A percentile compares a stretch with the other conserved stretches of the same genome.
phyloP scores from a whole-genome alignment of 225 moss, liverwort and hornwort genomes.

The Pseudisothecium myosuroides region DNA sequence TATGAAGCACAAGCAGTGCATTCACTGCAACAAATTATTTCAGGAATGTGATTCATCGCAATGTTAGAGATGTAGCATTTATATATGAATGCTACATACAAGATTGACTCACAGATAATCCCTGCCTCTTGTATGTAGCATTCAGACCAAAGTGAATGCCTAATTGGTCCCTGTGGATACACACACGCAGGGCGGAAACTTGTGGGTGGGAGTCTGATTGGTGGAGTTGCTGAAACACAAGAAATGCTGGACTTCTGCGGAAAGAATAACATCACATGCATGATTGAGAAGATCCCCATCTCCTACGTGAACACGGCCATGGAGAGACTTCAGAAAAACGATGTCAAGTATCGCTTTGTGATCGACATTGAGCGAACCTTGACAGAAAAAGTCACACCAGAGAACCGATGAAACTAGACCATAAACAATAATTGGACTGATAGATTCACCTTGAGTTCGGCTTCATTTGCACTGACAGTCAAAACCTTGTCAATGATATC shows the following conservation, averaged over 20 bases:
- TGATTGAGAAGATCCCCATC: constrained; percentile 41
- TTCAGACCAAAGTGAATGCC: too few relatives aligned
- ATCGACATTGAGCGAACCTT: constrained; percentile 13
- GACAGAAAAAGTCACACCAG: background rate
- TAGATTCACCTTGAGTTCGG: background rate
- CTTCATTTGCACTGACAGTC: background rate
- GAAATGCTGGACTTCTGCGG: constrained; percentile 41
- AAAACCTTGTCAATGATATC: background rate
- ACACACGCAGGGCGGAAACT: constrained; percentile 9
- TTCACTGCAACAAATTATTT: background rate
- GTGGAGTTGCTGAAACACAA: constrained; percentile 43
- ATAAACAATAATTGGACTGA: background rate
- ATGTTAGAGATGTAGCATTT: background rate
- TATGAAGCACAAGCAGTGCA: background rate
- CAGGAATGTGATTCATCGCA: background rate
- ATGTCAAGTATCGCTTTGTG: constrained; percentile 54
- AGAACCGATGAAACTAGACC: background rate
- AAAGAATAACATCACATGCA: constrained; percentile 11
- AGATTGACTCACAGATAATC: too few relatives aligned
- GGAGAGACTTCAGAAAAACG: constrained; percentile 29
- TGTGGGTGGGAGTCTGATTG: constrained; percentile 37
- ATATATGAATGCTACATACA: background rate
- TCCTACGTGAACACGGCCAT: constrained; percentile 36
- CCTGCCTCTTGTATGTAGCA: too few relatives aligned
- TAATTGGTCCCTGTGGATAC: background rate